phyloP scores from a whole-genome alignment of 352 stramenopile genomes.

The Phytophthora uliginosa region DNA sequence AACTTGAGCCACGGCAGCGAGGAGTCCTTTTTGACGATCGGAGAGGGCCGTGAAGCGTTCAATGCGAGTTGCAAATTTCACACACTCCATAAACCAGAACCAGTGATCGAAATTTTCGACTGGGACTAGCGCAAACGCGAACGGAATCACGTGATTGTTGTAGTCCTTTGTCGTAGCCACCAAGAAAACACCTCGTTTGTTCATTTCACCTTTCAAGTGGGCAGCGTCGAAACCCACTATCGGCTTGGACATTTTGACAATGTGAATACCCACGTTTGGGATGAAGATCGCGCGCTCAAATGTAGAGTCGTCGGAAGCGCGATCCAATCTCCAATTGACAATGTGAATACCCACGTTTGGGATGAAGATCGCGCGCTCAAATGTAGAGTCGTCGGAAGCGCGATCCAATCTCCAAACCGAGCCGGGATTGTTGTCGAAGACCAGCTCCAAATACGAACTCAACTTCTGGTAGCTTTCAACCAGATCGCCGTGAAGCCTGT shows the following conservation, averaged over 20 bases:
- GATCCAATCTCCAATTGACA: too few species aligned
- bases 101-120: conserved; percentile 36
- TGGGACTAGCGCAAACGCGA: conserved; percentile 26
- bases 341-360: not conserved
- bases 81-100: conserved; percentile 23
- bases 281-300: too few species aligned
- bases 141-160: conserved; percentile 36
- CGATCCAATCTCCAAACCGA: not conserved
- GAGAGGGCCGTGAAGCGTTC: conserved; percentile 8
- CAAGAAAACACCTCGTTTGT: conserved; percentile 30
- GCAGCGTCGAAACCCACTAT: not conserved
- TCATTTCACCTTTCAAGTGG: conserved; percentile 14
- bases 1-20: not conserved
- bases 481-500: not conserved
- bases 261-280: too few species aligned
- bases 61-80: not conserved
- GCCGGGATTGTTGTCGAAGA: not conserved
- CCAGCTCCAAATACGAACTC: not conserved
- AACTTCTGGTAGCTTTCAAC: not conserved
- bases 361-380: not conserved
- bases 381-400: not conserved
- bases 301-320: too few species aligned
- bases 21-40: conserved; percentile 2
- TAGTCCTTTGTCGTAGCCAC: conserved; percentile 29
- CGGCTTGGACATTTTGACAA: too few species aligned